Base-by-base conservation (phyloP, 2,329 filamentous ascomycete genomes). In the Tolypocladium guangdongense region DNA sequence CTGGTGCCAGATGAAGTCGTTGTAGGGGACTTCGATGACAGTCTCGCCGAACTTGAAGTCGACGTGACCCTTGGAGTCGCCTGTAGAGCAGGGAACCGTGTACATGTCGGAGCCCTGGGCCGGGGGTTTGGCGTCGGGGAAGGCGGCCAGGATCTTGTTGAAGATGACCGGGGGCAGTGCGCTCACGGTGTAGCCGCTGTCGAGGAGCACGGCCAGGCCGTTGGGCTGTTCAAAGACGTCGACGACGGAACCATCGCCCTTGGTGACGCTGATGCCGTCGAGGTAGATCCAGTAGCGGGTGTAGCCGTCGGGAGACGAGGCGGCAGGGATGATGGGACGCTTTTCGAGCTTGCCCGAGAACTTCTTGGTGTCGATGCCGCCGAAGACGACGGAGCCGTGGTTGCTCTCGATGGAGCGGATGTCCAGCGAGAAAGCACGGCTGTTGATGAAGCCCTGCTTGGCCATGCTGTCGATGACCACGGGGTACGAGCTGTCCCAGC, bases 111-210 rank as follows among this genome's bases (percentile, higher is more conserved):
- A 61, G 32, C 67, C 60, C 7, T 22, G 3, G 5, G 50, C 32
- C 27, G 57, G 56, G 4, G 53, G 32, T 30, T 46, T 53, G 39
- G 52, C 56, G 2, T 50, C 52, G 18, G 67, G 67, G 59, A 70
- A 82, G 55, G 60, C 72, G 63, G 51, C 66, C 54, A 62, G 70
- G 36, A 83, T 68, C 35, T 66, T 59, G 32, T 68, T 57, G 54
- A 81, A 76, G 55, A 87, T 66, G 35, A 71, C 62, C 55, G 79
- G 70, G 3, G 86, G 86, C 2, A 90, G 75, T 57, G 84, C 81
- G 65, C 80, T 85, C 53, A 87, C 71, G 43, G 81, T 86, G 56
- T 81, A 84, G 54, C 86, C 86, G 16, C 81, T 84, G 67, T 87
- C 84, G 30, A 87, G 74, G 30, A 85, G 74, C 16, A 80, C 78